Percentiles rank a stretch among this genome's conserved stretches.
phyloP scores from a whole-genome alignment of 345 rosid species.

The Pugionium cornutum region DNA sequence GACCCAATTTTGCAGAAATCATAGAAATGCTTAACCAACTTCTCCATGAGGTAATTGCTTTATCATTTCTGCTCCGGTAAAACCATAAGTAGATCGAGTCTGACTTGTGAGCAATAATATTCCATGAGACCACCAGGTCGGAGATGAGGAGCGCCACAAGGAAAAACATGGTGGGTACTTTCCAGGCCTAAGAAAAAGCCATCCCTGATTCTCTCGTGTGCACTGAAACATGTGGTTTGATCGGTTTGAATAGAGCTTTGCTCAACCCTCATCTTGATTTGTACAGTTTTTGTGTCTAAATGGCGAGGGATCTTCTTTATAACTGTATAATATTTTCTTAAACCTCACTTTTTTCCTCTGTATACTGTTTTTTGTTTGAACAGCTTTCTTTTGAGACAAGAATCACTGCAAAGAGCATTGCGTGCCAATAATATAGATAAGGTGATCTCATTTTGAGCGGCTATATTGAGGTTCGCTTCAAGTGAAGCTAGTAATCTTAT shows the following conservation, averaged over 20 bases:
- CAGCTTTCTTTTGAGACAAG: not conserved
- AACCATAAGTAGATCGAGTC: conserved; percentile 6
- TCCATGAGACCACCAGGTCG: conserved; percentile 57
- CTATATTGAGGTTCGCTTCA: not conserved
- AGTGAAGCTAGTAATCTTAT: conserved; percentile 3
- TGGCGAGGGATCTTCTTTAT: conserved; percentile 18
- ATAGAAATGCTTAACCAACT: conserved; percentile 63
- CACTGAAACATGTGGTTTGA: conserved; percentile 35
- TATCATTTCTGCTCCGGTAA: not conserved
- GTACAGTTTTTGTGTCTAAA: conserved; percentile 40
- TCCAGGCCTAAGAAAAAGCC: conserved; percentile 53
- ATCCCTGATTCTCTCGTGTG: conserved; percentile 42
- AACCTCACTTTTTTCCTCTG: conserved; percentile 24
- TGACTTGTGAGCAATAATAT: conserved; percentile 4
- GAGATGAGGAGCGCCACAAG: conserved; percentile 49
- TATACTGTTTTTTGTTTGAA: not conserved
- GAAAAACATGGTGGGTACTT: conserved; percentile 52
- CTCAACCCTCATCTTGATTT: conserved; percentile 30
- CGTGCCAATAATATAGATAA: too few species aligned
- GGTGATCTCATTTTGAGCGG: too few species aligned
- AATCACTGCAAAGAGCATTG: not conserved
- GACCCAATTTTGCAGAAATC: conserved; percentile 83
- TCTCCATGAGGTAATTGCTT: conserved; percentile 58
- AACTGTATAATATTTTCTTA: conserved; percentile 17
- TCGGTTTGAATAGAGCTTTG: conserved; percentile 24